A percentile compares a stretch with the other conserved stretches of the same genome.
These are phyloP conservation scores for Magnaporthiopsis rhizophila DNA, from an alignment of 2,329 filamentous ascomycete genomes.

Conservation along the genomic window DNA sequence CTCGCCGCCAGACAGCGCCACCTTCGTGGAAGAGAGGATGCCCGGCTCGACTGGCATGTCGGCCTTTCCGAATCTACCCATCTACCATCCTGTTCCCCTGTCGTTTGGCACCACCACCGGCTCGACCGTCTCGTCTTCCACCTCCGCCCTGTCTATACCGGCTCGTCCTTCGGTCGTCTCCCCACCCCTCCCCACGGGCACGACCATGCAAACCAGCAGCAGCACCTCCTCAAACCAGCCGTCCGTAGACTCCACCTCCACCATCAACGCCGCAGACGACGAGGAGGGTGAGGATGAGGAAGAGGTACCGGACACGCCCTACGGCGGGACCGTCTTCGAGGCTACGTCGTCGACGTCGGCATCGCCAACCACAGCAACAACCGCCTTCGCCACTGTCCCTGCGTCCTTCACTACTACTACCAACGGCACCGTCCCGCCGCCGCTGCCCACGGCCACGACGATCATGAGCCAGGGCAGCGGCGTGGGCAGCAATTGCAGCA, in stretches of 20 bases:
- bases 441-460: slow-evolving; percentile 8
- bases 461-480: not conserved
- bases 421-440: slow-evolving; percentile 1
- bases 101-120: not conserved
- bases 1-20: slow-evolving; percentile 10
- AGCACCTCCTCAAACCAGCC: not conserved
- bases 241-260: not conserved
- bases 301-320: not conserved
- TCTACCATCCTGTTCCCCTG: slow-evolving; percentile 7
- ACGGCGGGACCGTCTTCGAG: slow-evolving; percentile 1
- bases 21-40: not conserved
- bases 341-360: not conserved
- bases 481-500: slow-evolving; percentile 1
- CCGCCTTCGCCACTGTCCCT: not conserved
- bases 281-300: not conserved
- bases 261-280: not conserved
- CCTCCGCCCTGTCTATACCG: not conserved
- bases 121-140: not conserved
- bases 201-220: slow-evolving; percentile 3
- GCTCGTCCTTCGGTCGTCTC: not conserved
- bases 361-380: not conserved
- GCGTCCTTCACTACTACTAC: not conserved
- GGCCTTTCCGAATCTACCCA: slow-evolving; percentile 3
- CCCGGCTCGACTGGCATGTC: not conserved
- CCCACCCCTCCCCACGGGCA: slow-evolving; percentile 1